Percentiles rank a stretch among this genome's conserved stretches.
Conservation (phyloP, 1,284 basidiomycete genomes). For the Cystobasidiaceae sp. region DNA sequence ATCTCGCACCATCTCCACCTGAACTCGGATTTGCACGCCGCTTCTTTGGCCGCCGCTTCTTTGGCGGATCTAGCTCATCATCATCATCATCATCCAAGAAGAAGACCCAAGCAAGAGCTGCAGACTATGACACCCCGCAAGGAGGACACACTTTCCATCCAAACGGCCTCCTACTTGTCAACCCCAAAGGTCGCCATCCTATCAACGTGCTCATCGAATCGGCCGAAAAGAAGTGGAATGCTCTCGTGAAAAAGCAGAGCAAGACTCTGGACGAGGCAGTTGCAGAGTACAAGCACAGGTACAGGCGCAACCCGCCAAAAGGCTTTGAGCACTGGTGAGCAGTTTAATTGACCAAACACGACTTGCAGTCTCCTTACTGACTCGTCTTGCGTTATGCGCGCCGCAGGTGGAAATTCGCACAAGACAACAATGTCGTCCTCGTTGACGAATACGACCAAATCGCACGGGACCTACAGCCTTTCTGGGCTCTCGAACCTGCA, state of each 20-base stretch:
- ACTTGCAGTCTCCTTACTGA: too few species aligned
- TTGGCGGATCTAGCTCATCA: too few species aligned
- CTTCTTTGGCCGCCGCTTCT: too few species aligned
- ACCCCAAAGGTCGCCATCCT: conserved; percentile 43
- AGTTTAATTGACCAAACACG: conserved; percentile 54
- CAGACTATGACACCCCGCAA: background rate
- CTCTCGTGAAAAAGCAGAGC: conserved; percentile 49
- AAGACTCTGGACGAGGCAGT: conserved; percentile 51
- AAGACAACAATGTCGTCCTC: conserved; percentile 33
- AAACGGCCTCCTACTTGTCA: conserved; percentile 37
- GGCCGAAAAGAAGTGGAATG: conserved; percentile 50
- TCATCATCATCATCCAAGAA: background rate
- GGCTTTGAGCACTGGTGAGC: conserved; percentile 41
- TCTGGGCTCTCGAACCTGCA: conserved; percentile 34
- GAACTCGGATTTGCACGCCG: too few species aligned
- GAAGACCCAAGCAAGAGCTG: background rate
- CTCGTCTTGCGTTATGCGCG: background rate
- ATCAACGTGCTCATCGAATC: conserved; percentile 49
- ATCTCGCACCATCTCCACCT: too few species aligned
- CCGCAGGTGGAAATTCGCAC: conserved; percentile 31
- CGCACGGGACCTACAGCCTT: conserved; percentile 38
- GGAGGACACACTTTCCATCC: conserved; percentile 25
- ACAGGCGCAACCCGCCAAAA: conserved; percentile 48
- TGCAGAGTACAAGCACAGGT: conserved; percentile 48
- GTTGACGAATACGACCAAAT: conserved; percentile 39